Base-by-base conservation (phyloP, 441 rosid genomes). In the Geranium incanum region DNA sequence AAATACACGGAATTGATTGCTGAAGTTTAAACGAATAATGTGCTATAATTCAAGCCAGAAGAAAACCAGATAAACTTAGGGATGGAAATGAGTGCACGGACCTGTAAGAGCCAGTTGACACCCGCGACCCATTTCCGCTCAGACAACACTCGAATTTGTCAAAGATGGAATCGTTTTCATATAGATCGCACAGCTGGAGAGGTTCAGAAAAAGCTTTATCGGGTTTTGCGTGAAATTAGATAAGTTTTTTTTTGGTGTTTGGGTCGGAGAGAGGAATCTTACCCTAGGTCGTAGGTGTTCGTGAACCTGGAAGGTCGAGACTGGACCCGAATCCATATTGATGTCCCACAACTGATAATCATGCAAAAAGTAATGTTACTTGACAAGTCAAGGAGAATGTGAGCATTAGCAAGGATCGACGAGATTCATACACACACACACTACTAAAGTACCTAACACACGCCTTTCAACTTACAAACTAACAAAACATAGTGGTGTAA, bases 91-190 rank as follows among this genome's bases (percentile, higher is more conserved):
- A 36, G 69, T 7, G 18, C 12, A 67, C 75, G 77, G 67, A 93
- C 98, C 98, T 89, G 88, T 91, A 93, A 71, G 98, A 93, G 71
- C 98, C 98, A 15, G 97, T 88, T 13, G 98, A 92, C 63, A 90
- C 90, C 73, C 97, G 87, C 55, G 78, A 66, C 71, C 97, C 98
- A 77, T 89, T 92, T 39, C 98, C 96, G 70, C 98, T 93, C 70
- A 89, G 75, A 80, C 96, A 91, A 82, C 98, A 93, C 78, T 93
- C 98, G 33, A 93, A 93, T 79, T 94, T 94, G 78, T 52, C 50
- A 11, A 39, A 39, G 43, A 39, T 28, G 33, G 33, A 28, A 28
- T 93, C 80, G 3, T 28, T 28, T 28, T 91, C 98, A 68, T 93
- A 93, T 75, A 93, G 81, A 84, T 91, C 98, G 74, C 98, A 91